Evolutionary conservation across 2,329 filamentous ascomycete species (phyloP).

Genomic region (Beauveria varroae): DNA sequence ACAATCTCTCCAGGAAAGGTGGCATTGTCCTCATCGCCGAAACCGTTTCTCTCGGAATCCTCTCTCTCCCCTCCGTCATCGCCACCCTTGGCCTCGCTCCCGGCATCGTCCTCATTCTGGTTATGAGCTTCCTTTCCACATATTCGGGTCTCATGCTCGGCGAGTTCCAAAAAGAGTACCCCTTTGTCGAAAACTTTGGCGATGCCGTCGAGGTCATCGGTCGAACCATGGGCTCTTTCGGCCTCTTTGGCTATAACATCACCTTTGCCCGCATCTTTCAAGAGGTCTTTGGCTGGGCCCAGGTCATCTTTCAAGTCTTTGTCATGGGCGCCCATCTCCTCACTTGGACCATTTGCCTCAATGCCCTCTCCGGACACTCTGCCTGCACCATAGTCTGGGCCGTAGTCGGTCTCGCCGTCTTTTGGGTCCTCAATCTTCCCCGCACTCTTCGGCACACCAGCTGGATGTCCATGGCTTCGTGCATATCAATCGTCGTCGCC

Average conservation of each 20-base stretch:
- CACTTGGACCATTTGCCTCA: conserved; percentile 60
- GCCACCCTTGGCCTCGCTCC: conserved; percentile 64
- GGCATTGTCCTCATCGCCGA: conserved; percentile 36
- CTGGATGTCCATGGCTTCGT: conserved; percentile 55
- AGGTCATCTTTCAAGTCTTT: conserved; percentile 57
- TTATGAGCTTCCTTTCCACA: conserved; percentile 60
- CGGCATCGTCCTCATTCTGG: conserved; percentile 63
- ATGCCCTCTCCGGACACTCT: conserved; percentile 51
- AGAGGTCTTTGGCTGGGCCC: conserved; percentile 51
- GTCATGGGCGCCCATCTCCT: conserved; percentile 64
- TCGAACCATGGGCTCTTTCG: conserved; percentile 37
- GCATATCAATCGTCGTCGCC: conserved; percentile 53
- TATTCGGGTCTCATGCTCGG: conserved; percentile 48
- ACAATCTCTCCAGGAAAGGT: conserved; percentile 29
- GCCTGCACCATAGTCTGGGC: conserved; percentile 59
- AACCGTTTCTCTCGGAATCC: conserved; percentile 42
- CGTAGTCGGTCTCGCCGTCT: conserved; percentile 50
- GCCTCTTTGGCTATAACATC: conserved; percentile 36
- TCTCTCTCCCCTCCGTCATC: conserved; percentile 70
- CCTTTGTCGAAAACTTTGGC: conserved; percentile 58
- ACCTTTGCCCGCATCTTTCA: conserved; percentile 47
- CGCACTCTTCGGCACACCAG: conserved; percentile 56
- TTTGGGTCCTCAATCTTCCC: conserved; percentile 51
- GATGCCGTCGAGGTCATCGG: conserved; percentile 55
- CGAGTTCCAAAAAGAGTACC: conserved; percentile 65